Evolutionary conservation across 495 filamentous ascomycete species (phyloP).

Genomic region (Aspergillus conjunctus): DNA sequence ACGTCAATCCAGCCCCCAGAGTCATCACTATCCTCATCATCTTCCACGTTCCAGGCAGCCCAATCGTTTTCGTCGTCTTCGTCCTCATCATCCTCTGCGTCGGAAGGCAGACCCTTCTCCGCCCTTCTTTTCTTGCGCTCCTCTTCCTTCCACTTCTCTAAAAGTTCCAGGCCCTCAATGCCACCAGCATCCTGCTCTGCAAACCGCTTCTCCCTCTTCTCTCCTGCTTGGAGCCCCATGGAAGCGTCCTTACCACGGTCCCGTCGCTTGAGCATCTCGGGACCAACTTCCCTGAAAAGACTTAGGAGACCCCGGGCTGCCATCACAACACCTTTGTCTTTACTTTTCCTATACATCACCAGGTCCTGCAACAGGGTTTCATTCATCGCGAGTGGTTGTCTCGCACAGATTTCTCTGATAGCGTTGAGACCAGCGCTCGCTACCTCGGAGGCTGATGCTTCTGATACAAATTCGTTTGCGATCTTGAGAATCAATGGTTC

Average conservation of each 20-base stretch:
- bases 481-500: slow-evolving; percentile 94
- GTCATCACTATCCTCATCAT: slow-evolving; percentile 69
- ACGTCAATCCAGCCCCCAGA: slow-evolving; percentile 94
- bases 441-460: slow-evolving; percentile 88
- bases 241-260: slow-evolving; percentile 93
- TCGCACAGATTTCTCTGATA: slow-evolving; percentile 88
- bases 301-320: slow-evolving; percentile 87
- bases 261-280: slow-evolving; percentile 85
- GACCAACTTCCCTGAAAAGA: slow-evolving; percentile 86
- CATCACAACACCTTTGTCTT: slow-evolving; percentile 98
- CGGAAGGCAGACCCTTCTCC: slow-evolving; percentile 64
- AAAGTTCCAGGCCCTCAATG: slow-evolving; percentile 89
- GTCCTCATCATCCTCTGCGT: slow-evolving; percentile 56
- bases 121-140: slow-evolving; percentile 70
- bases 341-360: slow-evolving; percentile 93
- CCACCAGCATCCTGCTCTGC: slow-evolving; percentile 75
- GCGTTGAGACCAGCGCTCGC: slow-evolving; percentile 91
- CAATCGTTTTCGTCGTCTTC: slow-evolving; percentile 70
- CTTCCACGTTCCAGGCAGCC: slow-evolving; percentile 84
- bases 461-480: slow-evolving; percentile 96
- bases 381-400: slow-evolving; percentile 93
- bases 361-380: slow-evolving; percentile 95
- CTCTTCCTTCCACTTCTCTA: slow-evolving; percentile 93
- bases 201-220: slow-evolving; percentile 70
- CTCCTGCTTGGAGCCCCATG: slow-evolving; percentile 72